Conservation (phyloP, 2,329 filamentous ascomycete species). For the Sphaceloma murrayae region DNA sequence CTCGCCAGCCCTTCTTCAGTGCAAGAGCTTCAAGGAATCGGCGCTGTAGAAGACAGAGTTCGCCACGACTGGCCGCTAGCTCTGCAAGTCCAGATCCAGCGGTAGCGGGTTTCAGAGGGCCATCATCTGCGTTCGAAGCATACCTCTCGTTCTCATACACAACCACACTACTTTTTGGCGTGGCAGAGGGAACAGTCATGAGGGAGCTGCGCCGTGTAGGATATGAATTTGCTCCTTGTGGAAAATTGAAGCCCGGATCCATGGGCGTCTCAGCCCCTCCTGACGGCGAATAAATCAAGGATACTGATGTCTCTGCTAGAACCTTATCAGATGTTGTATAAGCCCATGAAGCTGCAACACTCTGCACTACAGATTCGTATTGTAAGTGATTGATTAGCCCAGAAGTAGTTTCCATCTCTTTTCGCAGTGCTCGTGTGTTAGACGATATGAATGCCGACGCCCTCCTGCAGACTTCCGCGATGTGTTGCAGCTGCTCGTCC, state of each 20-base stretch:
- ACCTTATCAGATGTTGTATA: slow-evolving; percentile 70
- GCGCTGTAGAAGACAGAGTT: slow-evolving; percentile 69
- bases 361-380: slow-evolving; percentile 51
- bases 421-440: slow-evolving; percentile 67
- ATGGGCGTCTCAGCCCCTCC: slow-evolving; percentile 19
- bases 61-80: slow-evolving; percentile 70
- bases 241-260: slow-evolving; percentile 18
- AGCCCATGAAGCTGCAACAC: slow-evolving; percentile 66
- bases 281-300: slow-evolving; percentile 53
- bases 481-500: slow-evolving; percentile 61
- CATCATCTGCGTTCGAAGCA: slow-evolving; percentile 16
- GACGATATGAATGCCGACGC: slow-evolving; percentile 76
- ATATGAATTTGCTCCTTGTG: slow-evolving; percentile 20
- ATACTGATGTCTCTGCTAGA: slow-evolving; percentile 62
- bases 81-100: slow-evolving; percentile 54
- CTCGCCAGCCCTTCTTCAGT: slow-evolving; percentile 61
- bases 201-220: slow-evolving; percentile 18
- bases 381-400: slow-evolving; percentile 19
- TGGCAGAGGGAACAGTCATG: slow-evolving; percentile 12
- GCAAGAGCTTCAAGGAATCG: slow-evolving; percentile 69
- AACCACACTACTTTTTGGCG: background rate
- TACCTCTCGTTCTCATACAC: slow-evolving; percentile 31
- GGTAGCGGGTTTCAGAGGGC: slow-evolving; percentile 17
- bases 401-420: slow-evolving; percentile 51
- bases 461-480: slow-evolving; percentile 79